phyloP scores from a whole-genome alignment of 768 basidiomycete genomes.

The Sarcomyxa edulis region DNA sequence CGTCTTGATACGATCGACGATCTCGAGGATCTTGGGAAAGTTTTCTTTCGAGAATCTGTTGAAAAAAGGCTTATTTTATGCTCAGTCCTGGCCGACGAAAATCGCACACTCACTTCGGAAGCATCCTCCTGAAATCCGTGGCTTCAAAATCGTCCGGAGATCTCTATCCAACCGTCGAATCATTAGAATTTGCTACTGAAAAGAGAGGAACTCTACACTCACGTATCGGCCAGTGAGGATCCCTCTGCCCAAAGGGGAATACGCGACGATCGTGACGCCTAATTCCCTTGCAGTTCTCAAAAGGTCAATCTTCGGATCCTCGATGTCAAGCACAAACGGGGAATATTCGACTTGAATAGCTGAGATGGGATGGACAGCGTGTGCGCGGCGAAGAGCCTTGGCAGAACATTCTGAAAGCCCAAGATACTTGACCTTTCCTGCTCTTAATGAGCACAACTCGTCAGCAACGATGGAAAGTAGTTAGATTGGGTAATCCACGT shows the following conservation, averaged over 20 bases:
- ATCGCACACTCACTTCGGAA: constrained; percentile 24
- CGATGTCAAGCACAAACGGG: constrained; percentile 37
- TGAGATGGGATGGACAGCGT: constrained; percentile 38
- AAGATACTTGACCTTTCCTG: constrained; percentile 41
- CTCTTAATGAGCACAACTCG: constrained; percentile 18
- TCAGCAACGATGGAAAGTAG: constrained; percentile 8
- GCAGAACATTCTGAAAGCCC: constrained; percentile 46
- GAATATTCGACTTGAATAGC: constrained; percentile 35
- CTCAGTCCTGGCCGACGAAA: too few species aligned
- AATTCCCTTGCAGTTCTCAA: constrained; percentile 35
- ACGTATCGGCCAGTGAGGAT: constrained; percentile 43
- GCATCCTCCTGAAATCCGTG: constrained; percentile 29
- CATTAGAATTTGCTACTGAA: background rate
- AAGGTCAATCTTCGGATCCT: constrained; percentile 31
- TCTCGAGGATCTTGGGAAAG: constrained; percentile 51
- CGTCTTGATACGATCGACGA: constrained; percentile 64
- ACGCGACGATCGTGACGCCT: constrained; percentile 41
- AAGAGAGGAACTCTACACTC: constrained; percentile 17
- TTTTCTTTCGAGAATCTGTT: too few species aligned
- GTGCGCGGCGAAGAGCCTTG: constrained; percentile 39
- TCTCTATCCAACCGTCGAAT: constrained; percentile 17
- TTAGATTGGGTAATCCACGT: constrained; percentile 15
- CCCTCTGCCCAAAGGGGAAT: constrained; percentile 45
- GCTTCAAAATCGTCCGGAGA: constrained; percentile 31
- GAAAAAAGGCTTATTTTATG: too few species aligned